These are phyloP conservation scores for Plasmodium chabaudi DNA, from an alignment of 169 alveolate species.

Conservation along the genomic window DNA sequence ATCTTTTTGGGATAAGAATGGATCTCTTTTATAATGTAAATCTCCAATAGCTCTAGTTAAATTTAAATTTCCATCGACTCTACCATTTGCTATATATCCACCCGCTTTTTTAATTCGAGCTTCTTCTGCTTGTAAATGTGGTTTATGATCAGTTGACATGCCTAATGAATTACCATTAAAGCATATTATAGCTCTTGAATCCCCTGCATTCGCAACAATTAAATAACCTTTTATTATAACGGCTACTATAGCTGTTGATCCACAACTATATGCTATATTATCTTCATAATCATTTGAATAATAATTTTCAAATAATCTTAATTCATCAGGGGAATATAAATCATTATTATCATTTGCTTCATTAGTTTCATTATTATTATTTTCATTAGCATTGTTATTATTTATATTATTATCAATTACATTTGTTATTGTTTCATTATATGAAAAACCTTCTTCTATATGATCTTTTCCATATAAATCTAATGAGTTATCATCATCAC, in stretches of 20 bases:
- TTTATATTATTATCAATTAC: conserved; percentile 70
- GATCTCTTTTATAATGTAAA: conserved; percentile 94
- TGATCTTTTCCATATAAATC: conserved; percentile 35
- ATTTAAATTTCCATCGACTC: conserved; percentile 97
- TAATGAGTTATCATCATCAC: conserved; percentile 26
- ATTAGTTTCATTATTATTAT: conserved; percentile 16
- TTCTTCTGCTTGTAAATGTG: conserved; percentile 94
- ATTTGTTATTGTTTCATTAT: conserved; percentile 57
- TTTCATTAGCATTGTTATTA: conserved; percentile 14
- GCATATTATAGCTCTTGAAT: conserved; percentile 97
- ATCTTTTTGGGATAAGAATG: conserved; percentile 89
- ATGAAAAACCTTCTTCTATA: conserved; percentile 29
- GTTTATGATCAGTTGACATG: conserved; percentile 98
- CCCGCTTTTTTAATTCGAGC: conserved; percentile 95
- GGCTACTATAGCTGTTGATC: conserved; percentile 92
- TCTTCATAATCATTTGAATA: conserved; percentile 78
- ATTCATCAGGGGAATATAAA: conserved; percentile 49
- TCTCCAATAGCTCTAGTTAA: conserved; percentile 98
- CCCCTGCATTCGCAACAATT: conserved; percentile 99
- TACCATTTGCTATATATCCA: conserved; percentile 95
- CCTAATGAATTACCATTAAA: conserved; percentile 93
- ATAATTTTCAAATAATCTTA: conserved; percentile 61
- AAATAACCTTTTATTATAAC: conserved; percentile 85
- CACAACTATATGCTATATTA: conserved; percentile 87
- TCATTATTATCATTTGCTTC: conserved; percentile 62